These are phyloP conservation scores for Hanseniaspora sp. DNA, from an alignment of 1,139 yeast species.

Conservation along the genomic window DNA sequence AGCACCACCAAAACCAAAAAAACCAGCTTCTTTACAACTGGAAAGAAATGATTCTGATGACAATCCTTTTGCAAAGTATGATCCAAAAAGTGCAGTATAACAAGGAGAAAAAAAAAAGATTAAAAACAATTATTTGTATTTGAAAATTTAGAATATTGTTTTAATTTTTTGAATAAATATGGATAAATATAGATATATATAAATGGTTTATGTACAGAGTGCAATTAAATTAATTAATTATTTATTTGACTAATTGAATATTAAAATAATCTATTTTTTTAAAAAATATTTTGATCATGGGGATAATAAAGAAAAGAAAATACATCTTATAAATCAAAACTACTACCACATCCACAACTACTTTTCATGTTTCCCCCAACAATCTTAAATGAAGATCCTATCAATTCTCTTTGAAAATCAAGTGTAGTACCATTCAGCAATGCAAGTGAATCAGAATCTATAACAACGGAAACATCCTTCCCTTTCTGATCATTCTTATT, in stretches of 20 bases:
- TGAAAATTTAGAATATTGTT: neutral
- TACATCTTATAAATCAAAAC: constrained; percentile 75
- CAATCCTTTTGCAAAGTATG: constrained; percentile 10
- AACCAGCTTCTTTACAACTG: neutral
- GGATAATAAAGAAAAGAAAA: too few species aligned
- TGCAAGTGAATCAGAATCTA: constrained; percentile 72
- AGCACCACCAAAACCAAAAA: neutral
- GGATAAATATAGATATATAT: neutral
- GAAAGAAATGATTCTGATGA: neutral
- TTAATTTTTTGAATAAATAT: too few species aligned
- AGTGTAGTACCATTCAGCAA: constrained; percentile 77
- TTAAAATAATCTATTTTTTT: neutral
- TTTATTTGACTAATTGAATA: too few species aligned
- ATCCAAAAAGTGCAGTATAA: constrained; percentile 7
- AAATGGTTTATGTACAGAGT: neutral
- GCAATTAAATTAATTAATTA: too few species aligned
- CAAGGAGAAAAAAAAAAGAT: too few species aligned
- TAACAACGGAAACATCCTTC: constrained; percentile 47
- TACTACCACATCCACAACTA: constrained; percentile 94
- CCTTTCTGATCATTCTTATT: neutral
- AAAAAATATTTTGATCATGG: too few species aligned
- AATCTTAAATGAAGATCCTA: constrained; percentile 88
- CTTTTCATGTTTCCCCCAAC: constrained; percentile 79
- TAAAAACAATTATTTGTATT: too few species aligned
- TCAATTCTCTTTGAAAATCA: constrained; percentile 83